Base-by-base conservation (phyloP, 352 stramenopile species). In the Globisporangium echinulatum region DNA sequence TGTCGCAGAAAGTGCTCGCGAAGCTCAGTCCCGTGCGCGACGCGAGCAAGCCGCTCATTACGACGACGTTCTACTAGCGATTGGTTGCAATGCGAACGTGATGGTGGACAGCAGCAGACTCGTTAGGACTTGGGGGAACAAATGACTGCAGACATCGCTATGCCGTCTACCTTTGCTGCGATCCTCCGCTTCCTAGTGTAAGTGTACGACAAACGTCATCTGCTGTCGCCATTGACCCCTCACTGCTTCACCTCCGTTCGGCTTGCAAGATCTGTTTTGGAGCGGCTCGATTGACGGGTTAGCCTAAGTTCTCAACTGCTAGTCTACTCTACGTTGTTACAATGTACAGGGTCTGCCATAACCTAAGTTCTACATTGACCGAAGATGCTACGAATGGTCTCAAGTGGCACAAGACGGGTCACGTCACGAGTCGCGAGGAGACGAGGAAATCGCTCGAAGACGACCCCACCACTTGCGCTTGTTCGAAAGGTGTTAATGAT, bases 1-100 rank as follows among this genome's bases (percentile, higher is more conserved):
- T 89, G 48, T 68, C 71, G 7, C 64, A 77, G 36, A 84, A 87
- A 55, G 79, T 89, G 36, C 59, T 87, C 50, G 56, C 77, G 59
- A 86, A 87, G 54, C 69, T 89, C 47, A 89, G 77, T 50, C 79
- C 79, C 8, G 67, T 65, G 46, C 83, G 82, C 38, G 68, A 79
- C 54, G 62, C 66, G 51, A 63, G 40, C 10, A 43, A 53, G 33
- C 61, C 70, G n/a, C 63, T 73, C 46, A 81, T 82, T 54, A 54
- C 73, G n/a, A 85, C 75, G 19, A 81, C 42, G 33, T 85, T 85
- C 54, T 85, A 85, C 52, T 85, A 52, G 65, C 19, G 17, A 19
- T 19, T 19, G 17, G 17, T 19, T 19, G 17, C 17, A 19, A 19
- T 19, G 17, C 17, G 17, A 19, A 19, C 17, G 17, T 19, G 17